Conservation (phyloP, 2,329 filamentous ascomycete species). For the Diaporthe nobilis region DNA sequence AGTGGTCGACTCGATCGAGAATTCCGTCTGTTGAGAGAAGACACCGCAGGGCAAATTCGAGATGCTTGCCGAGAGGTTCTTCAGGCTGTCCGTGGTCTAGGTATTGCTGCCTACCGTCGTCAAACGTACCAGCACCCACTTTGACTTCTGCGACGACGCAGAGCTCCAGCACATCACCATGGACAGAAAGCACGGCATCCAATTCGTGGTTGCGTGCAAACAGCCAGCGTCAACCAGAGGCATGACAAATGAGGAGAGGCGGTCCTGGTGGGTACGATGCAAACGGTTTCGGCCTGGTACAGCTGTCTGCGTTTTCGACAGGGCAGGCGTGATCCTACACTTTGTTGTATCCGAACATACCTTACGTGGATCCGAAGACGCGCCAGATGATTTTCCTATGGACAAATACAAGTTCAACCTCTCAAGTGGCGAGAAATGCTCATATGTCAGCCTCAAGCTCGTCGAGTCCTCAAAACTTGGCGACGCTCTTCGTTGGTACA, state of each 20-base stretch:
- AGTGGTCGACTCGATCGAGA: constrained; percentile 66
- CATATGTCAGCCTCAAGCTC: constrained; percentile 52
- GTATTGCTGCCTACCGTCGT: constrained; percentile 11
- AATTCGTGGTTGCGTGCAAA: constrained; percentile 59
- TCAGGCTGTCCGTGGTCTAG: constrained; percentile 47
- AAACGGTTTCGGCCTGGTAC: constrained; percentile 64
- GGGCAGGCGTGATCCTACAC: constrained; percentile 56
- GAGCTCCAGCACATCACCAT: constrained; percentile 52
- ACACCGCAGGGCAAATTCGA: constrained; percentile 66
- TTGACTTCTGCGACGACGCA: constrained; percentile 54
- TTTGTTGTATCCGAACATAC: constrained; percentile 55
- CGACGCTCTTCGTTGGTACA: constrained; percentile 49
- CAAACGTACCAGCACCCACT: constrained; percentile 50
- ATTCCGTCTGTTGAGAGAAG: constrained; percentile 69
- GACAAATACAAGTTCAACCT: constrained; percentile 46
- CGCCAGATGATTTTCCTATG: too few species aligned
- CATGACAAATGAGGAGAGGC: constrained; percentile 49
- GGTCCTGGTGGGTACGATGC: constrained; percentile 65
- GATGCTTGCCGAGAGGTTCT: constrained; percentile 61
- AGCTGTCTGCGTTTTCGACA: constrained; percentile 64
- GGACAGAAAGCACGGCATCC: constrained; percentile 57
- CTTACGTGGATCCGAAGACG: not conserved
- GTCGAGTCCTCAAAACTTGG: constrained; percentile 45
- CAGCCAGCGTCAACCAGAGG: constrained; percentile 55
- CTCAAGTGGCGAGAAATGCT: constrained; percentile 47